Base-by-base conservation (phyloP, 805 yeast genomes). In the Suhomyces kilbournensis region DNA sequence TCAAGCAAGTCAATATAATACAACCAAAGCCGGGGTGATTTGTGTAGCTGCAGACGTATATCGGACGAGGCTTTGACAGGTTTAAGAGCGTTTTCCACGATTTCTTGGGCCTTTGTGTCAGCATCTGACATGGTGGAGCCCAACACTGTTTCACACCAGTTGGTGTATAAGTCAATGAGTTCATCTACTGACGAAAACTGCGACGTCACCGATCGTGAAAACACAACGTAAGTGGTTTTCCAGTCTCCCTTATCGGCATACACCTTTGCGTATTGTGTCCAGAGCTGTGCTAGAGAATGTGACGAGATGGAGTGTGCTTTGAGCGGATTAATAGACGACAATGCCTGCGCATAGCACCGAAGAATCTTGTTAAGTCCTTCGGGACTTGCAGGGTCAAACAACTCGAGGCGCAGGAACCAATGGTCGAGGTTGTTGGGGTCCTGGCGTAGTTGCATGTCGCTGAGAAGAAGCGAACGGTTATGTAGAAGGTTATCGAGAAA, bases 121-220 rank as follows among this genome's bases (percentile, higher is more conserved):
- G 82, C 65, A 49, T 83, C 75, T 20, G 74, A 80, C 15, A 44
- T 30, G 15, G 51, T 35, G 15, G 71, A 67, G 22, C 78, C 70
- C 28, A 88, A 60, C 53, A 85, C 86, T 67, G 82, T 69, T 52
- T 87, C 87, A 5, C 86, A 75, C 97, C 97, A 92, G 15, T 77
- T 78, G n/a, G 81, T 70, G 80, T 90, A 88, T 6, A 92, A 66
- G 2, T 78, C 78, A 2, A 85, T 88, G 19, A 90, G 68, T 54
- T 90, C 97, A 20, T 81, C 80, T 0, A 82, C 69, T 14, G 76
- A 68, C 23, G 72, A 77, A 67, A 78, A 90, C 5, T 91, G 92
- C 0, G 91, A 92, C 51, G 83, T 82, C 1, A 82, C 71, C 0
- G 93, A 85, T 47, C 84, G 84, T 35, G 82, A 81, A 51, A 78